These are phyloP conservation scores for Zarea fungicola DNA, from an alignment of 2,329 filamentous ascomycete genomes.

Conservation along the genomic window DNA sequence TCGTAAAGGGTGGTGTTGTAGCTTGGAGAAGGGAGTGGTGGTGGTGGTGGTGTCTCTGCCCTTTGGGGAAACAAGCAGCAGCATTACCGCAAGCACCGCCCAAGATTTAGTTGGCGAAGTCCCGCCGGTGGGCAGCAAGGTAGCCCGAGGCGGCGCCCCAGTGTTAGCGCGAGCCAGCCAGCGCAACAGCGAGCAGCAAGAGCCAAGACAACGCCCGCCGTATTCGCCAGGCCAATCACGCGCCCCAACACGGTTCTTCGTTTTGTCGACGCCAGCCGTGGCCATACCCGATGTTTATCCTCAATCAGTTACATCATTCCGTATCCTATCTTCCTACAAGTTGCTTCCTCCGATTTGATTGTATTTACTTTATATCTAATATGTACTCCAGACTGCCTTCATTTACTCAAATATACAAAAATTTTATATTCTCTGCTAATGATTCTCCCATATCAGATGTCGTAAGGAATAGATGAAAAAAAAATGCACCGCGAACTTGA, in stretches of 20 bases:
- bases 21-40: not conserved
- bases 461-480: not conserved
- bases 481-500: not conserved
- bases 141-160: not conserved
- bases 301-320: conserved; percentile 12
- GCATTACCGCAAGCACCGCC: conserved; percentile 2
- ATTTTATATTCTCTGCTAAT: not conserved
- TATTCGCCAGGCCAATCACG: conserved; percentile 11
- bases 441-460: not conserved
- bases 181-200: too few relatives aligned
- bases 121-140: conserved; percentile 2
- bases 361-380: too few relatives aligned
- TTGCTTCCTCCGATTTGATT: too few relatives aligned
- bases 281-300: conserved; percentile 12
- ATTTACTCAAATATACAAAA: too few relatives aligned
- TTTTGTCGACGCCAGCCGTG: conserved; percentile 14
- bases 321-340: too few relatives aligned
- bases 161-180: too few relatives aligned
- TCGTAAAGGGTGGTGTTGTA: conserved; percentile 6
- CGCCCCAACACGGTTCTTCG: conserved; percentile 10
- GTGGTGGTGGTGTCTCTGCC: conserved; percentile 5
- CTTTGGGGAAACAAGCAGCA: not conserved
- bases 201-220: not conserved
- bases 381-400: too few relatives aligned
- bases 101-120: not conserved